Base-by-base conservation (phyloP, 2,329 filamentous ascomycete species). In the Byssochlamys sp. region DNA sequence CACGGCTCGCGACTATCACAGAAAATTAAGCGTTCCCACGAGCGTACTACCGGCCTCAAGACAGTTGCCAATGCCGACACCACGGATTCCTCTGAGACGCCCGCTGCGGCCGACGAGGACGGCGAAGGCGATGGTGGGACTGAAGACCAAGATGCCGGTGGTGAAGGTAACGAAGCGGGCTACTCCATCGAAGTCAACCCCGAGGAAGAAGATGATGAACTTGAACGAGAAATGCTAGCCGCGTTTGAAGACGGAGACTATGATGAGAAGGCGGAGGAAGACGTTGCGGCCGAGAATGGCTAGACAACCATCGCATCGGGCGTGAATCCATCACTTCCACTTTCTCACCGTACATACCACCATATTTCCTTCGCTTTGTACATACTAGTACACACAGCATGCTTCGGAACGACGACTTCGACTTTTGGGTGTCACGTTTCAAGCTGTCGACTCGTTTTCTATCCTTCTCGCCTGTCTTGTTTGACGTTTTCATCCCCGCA, bases 141-240 rank as follows among this genome's bases (percentile, higher is more conserved):
- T 35, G 66, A 65, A 54, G 70, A 45, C 14, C 31, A 12, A 12
- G 31, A 12, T 12, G 39, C n/a, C 29, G 29, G 29, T 19, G 6
- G 19, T 45, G 39, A 45, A 45, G 19, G 69, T 19, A 61, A 60
- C 48, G 67, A 69, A 54, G 68, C 66, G 27, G 67, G 55, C 2
- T 59, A 63, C 28, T 61, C 62, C 0, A 66, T 67, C 57, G 63
- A 69, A 24, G 39, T 45, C 39, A 9, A 27, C 19, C 66, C 69
- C 1, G 69, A 71, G 35, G 75, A 77, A 19, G 77, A 77, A 6
- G 75, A 80, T 9, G 77, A 78, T 58, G 77, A 75, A 54, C 64
- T 79, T 25, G 77, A 79, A 58, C 70, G 72, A 39, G 84, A 86
- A 64, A 76, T 88, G 67, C 74, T 84, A 65, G 83, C 83, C 1